phyloP scores from a whole-genome alignment of 2,329 filamentous ascomycete species.

The Fusarium nygamai region DNA sequence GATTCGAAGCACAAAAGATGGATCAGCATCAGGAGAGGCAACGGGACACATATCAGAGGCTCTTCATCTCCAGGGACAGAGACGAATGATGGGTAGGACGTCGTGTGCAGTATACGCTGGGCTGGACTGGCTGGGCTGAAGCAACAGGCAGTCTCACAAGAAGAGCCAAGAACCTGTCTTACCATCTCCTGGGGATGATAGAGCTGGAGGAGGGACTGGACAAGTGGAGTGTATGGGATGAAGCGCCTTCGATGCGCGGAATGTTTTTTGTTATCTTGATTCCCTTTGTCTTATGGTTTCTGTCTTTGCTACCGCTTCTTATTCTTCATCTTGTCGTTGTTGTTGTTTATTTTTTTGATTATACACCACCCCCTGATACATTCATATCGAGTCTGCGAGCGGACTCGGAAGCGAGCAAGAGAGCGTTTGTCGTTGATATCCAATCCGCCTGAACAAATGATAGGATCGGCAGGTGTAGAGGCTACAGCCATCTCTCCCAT shows the following conservation, averaged over 20 bases:
- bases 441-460: conserved; percentile 24
- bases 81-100: conserved; percentile 24
- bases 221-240: conserved; percentile 34
- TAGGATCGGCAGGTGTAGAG: conserved; percentile 43
- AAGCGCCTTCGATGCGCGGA: conserved; percentile 27
- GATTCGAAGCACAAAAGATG: conserved; percentile 47
- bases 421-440: conserved; percentile 45
- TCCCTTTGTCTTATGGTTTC: conserved; percentile 46
- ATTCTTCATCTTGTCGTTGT: conserved; percentile 36
- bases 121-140: conserved; percentile 22
- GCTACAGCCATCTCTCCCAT: conserved; percentile 41
- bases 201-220: conserved; percentile 17
- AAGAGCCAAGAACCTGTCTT: conserved; percentile 8
- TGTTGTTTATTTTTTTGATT: conserved; percentile 44
- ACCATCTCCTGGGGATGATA: conserved; percentile 4
- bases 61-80: conserved; percentile 35
- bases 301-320: conserved; percentile 37
- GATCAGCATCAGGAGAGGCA: conserved; percentile 41
- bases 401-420: conserved; percentile 44
- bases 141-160: conserved; percentile 9
- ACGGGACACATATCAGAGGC: conserved; percentile 32
- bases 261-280: conserved; percentile 38
- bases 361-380: conserved; percentile 48
- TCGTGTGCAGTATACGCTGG: conserved; percentile 22
- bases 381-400: conserved; percentile 48